These are phyloP conservation scores for Aschersonia sp. DNA, from an alignment of 2,329 filamentous ascomycete species.

Conservation along the genomic window DNA sequence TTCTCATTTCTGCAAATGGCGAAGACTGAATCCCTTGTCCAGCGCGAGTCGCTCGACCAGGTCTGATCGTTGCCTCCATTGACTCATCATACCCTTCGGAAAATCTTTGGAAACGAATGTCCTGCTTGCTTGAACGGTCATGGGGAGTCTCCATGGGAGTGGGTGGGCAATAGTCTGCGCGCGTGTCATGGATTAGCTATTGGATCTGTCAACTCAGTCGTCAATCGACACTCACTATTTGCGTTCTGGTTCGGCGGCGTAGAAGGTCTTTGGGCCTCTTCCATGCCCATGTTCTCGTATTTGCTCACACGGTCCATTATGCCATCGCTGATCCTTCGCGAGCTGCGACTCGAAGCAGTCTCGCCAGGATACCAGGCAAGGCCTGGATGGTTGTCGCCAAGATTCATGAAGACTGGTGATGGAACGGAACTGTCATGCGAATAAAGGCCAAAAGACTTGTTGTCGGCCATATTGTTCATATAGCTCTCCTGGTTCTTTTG, in stretches of 20 bases:
- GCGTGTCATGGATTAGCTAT: neutral
- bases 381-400: constrained; percentile 30
- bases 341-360: constrained; percentile 26
- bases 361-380: constrained; percentile 32
- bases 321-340: constrained; percentile 41
- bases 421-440: constrained; percentile 29
- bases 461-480: constrained; percentile 22
- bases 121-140: constrained; percentile 27
- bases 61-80: constrained; percentile 53
- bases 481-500: constrained; percentile 31
- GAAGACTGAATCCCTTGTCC: constrained; percentile 32
- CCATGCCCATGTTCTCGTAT: constrained; percentile 38
- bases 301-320: constrained; percentile 46
- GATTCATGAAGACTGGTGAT: constrained; percentile 34
- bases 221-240: constrained; percentile 31
- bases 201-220: neutral
- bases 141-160: constrained; percentile 54
- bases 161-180: constrained; percentile 46
- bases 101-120: constrained; percentile 33
- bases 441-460: constrained; percentile 37
- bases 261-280: constrained; percentile 34
- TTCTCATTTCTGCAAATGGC: constrained; percentile 41
- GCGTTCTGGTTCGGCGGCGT: constrained; percentile 49
- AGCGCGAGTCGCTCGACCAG: constrained; percentile 25
- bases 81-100: constrained; percentile 48